Conservation (phyloP, 257 asterid genomes). For the Plectranthus barbatus region DNA sequence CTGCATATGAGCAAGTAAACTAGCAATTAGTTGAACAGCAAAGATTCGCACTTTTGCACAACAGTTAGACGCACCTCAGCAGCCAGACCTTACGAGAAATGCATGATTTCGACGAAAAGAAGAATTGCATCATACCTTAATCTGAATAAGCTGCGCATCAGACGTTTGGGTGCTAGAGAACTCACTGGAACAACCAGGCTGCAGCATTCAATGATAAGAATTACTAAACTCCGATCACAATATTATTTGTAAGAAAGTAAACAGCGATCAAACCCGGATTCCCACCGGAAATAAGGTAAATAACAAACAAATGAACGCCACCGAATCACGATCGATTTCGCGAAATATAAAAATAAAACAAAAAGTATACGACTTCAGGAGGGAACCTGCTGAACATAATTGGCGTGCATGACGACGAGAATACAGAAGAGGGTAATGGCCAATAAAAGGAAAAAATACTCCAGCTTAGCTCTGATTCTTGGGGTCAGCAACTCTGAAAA, state of each 20-base stretch:
- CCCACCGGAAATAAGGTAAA: no score
- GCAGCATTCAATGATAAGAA: conserved; percentile 14
- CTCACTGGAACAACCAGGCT: conserved; percentile 99
- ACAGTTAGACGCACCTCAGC: background rate
- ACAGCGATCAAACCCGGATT: no score
- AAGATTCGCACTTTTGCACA: background rate
- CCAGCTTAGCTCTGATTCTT: conserved; percentile 70
- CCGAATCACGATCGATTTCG: background rate
- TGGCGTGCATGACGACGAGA: conserved; percentile 99
- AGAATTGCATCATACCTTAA: conserved; percentile 44
- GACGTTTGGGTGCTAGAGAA: conserved; percentile 50
- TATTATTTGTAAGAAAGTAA: background rate
- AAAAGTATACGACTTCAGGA: background rate
- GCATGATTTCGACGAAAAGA: background rate
- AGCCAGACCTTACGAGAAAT: background rate
- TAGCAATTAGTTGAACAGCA: conserved; percentile 3
- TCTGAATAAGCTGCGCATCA: conserved; percentile 75
- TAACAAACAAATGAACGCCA: background rate
- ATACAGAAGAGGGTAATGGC: conserved; percentile 86
- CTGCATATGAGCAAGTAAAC: conserved; percentile 38
- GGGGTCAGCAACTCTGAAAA: conserved; percentile 86
- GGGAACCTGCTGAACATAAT: conserved; percentile 92
- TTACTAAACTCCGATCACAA: background rate
- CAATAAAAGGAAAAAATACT: conserved; percentile 66
- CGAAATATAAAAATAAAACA: background rate